Evolutionary conservation across 164 flowering plant species (phyloP), one percentile per base, ranked within the genome.

Genomic region (Sedum album): DNA sequence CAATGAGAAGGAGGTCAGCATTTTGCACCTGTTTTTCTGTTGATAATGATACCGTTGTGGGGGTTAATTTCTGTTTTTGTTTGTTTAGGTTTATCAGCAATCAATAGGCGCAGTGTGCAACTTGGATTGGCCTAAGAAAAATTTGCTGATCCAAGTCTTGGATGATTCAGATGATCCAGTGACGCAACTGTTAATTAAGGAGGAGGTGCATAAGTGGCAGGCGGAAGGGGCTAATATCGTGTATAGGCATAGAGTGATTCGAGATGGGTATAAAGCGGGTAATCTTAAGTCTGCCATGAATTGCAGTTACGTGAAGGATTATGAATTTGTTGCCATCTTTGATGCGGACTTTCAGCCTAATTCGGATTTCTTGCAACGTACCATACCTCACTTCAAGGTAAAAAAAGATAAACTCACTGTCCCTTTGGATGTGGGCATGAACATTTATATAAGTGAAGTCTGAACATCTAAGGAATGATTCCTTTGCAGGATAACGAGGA

Each of bases 161-260:
- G n/a, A n/a, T n/a, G n/a, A n/a, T n/a, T n/a, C n/a, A n/a, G n/a
- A n/a, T n/a, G n/a, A n/a, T n/a, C n/a, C n/a, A n/a, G 78, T 79
- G 0, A 81, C 98, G 1, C 97, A 89, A 64, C 38, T 73, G 74
- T 66, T 93, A 77, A 91, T 93, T 61, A 84, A 88, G 41, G 96
- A 93, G 41, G 98, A 93, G 76, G 98, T 93, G 13, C 79, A 77
- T n/a, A n/a, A n/a, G n/a, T n/a, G n/a, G n/a, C n/a, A n/a, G n/a
- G n/a, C n/a, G n/a, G n/a, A n/a, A n/a, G n/a, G n/a, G n/a, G n/a
- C n/a, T n/a, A n/a, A n/a, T n/a, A n/a, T n/a, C n/a, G n/a, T n/a
- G n/a, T n/a, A n/a, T n/a, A n/a, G n/a, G n/a, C n/a, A n/a, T n/a
- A n/a, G n/a, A n/a, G n/a, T n/a, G n/a, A n/a, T n/a, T n/a, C n/a